Evolutionary conservation across 2,329 filamentous ascomycete genomes (phyloP).

Genomic region (Monosporascus ibericus): DNA sequence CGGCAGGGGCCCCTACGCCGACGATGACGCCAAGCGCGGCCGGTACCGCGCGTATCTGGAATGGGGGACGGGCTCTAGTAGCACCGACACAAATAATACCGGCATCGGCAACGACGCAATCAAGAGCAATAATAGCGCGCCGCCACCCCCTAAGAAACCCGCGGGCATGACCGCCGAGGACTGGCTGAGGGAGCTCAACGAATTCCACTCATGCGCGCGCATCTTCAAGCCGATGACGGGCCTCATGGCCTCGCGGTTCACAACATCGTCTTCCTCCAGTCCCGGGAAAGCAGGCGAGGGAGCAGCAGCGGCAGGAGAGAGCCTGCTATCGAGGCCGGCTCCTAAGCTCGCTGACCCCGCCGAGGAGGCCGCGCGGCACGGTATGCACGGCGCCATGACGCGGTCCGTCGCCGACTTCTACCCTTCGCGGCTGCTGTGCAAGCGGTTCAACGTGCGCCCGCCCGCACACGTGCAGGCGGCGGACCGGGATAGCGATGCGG

Average conservation of each 20-base stretch:
- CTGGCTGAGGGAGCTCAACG: slow-evolving; percentile 70
- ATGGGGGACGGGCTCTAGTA: slow-evolving; percentile 58
- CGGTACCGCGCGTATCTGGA: slow-evolving; percentile 82
- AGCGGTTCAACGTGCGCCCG: slow-evolving; percentile 82
- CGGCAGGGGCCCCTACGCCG: slow-evolving; percentile 68
- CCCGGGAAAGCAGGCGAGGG: slow-evolving; percentile 26
- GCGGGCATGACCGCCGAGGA: slow-evolving; percentile 54
- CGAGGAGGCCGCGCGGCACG: slow-evolving; percentile 78
- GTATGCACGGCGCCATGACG: slow-evolving; percentile 91
- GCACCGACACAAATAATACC: slow-evolving; percentile 7
- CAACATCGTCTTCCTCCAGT: slow-evolving; percentile 44
- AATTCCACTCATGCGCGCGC: slow-evolving; percentile 61
- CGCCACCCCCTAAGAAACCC: slow-evolving; percentile 42
- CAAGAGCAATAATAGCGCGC: slow-evolving; percentile 17
- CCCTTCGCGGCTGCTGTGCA: slow-evolving; percentile 82
- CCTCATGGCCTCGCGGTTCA: slow-evolving; percentile 90
- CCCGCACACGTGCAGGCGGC: slow-evolving; percentile 62
- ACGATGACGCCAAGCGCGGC: slow-evolving; percentile 71
- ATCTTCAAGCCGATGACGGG: slow-evolving; percentile 91
- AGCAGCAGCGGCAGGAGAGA: background rate
- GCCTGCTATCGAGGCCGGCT: slow-evolving; percentile 30
- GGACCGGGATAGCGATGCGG: slow-evolving; percentile 26
- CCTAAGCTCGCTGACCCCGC: slow-evolving; percentile 67
- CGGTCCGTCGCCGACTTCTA: slow-evolving; percentile 65
- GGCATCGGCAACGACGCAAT: background rate